phyloP scores from a whole-genome alignment of 371 early-diverging fungal genomes.

The Batkoa obscura region DNA sequence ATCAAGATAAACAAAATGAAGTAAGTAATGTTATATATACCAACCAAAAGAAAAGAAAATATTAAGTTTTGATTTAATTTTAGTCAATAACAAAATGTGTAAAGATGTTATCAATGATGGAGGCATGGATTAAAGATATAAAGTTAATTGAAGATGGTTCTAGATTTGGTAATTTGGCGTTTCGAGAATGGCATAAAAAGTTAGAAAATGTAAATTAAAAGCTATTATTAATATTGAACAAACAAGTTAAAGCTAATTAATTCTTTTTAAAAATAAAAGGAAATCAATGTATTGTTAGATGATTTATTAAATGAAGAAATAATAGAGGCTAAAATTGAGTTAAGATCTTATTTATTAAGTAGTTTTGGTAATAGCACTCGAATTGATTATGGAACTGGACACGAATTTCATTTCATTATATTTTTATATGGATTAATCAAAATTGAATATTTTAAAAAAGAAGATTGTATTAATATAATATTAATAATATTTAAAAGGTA shows the following conservation, averaged over 20 bases:
- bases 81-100: slow-evolving; percentile 33
- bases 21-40: neutral
- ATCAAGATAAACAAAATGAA: neutral
- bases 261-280: slow-evolving; percentile 7
- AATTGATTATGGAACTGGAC: slow-evolving; percentile 99
- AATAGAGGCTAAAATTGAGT: slow-evolving; percentile 37
- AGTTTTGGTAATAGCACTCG: slow-evolving; percentile 87
- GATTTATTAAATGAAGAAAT: slow-evolving; percentile 16
- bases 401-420: slow-evolving; percentile 90
- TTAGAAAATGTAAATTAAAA: slow-evolving; percentile 23
- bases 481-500: slow-evolving; percentile 44
- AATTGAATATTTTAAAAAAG: slow-evolving; percentile 29
- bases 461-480: slow-evolving; percentile 52
- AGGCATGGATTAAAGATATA: slow-evolving; percentile 47
- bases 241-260: neutral
- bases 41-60: no score
- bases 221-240: slow-evolving; percentile 9
- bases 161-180: slow-evolving; percentile 63
- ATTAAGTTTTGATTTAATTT: neutral
- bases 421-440: slow-evolving; percentile 63
- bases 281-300: slow-evolving; percentile 11
- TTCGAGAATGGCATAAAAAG: slow-evolving; percentile 35
- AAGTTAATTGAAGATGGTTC: slow-evolving; percentile 45
- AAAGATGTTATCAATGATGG: slow-evolving; percentile 36
- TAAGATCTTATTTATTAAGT: slow-evolving; percentile 53